Conservation (phyloP, 192 early-diverging fungal genomes). For the Umbelopsis vinacea region DNA sequence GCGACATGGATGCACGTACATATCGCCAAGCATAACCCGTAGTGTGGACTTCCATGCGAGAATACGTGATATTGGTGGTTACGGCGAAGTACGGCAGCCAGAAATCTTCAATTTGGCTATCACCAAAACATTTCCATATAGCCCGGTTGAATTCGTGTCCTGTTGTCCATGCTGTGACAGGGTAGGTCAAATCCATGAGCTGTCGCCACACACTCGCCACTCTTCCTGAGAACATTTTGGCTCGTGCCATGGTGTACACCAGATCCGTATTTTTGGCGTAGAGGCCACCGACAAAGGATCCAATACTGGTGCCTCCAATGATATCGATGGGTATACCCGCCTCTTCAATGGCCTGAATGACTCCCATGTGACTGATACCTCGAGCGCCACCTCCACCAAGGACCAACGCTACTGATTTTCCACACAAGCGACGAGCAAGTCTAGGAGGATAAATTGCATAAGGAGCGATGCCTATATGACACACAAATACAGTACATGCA, state of each 20-base stretch:
- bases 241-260: constrained; percentile 84
- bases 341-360: constrained; percentile 94
- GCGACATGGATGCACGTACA: constrained; percentile 97
- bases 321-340: constrained; percentile 98
- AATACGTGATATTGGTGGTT: constrained; percentile 96
- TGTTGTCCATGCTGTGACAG: constrained; percentile 87
- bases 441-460: constrained; percentile 55
- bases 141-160: constrained; percentile 96
- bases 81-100: constrained; percentile 97
- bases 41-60: constrained; percentile 90
- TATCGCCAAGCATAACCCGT: constrained; percentile 97
- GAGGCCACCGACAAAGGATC: constrained; percentile 92
- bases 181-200: constrained; percentile 94
- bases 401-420: constrained; percentile 90
- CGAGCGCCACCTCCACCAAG: constrained; percentile 97
- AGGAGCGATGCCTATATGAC: constrained; percentile 31
- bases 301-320: constrained; percentile 97
- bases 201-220: constrained; percentile 88
- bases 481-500: constrained; percentile 6
- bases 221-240: constrained; percentile 80
- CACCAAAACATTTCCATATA: constrained; percentile 93
- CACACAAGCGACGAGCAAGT: constrained; percentile 89
- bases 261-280: constrained; percentile 90
- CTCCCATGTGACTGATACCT: constrained; percentile 90
- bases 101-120: constrained; percentile 95